Percentiles rank a stretch among this genome's conserved stretches.
Conservation (phyloP, 495 filamentous ascomycete genomes). For the Penicillium nucicola region DNA sequence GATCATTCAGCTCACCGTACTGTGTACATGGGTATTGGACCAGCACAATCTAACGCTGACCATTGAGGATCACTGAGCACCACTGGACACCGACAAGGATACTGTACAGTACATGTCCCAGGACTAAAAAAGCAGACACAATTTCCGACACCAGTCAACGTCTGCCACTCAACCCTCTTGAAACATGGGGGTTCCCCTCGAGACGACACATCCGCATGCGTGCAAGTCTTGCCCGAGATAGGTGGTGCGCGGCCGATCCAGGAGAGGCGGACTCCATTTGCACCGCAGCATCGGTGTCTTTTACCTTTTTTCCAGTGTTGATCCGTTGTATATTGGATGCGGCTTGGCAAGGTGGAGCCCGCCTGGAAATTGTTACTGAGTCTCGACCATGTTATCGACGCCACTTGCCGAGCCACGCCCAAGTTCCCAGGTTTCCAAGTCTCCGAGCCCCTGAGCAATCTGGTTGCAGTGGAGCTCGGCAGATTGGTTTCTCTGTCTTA, state of each 20-base stretch:
- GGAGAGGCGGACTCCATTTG: not conserved
- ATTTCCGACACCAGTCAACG: not conserved
- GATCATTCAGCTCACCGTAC: not conserved
- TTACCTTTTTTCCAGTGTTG: not conserved
- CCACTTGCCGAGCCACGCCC: too few relatives aligned
- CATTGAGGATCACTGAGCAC: too few relatives aligned
- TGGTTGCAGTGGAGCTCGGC: slow-evolving; percentile 1
- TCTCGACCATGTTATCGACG: slow-evolving; percentile 17
- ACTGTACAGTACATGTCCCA: too few relatives aligned
- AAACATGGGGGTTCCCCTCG: not conserved
- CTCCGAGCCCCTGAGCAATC: too few relatives aligned
- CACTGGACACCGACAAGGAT: too few relatives aligned
- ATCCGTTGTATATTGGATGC: slow-evolving; percentile 12
- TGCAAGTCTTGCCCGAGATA: not conserved
- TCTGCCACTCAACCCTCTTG: not conserved
- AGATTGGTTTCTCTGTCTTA: not conserved
- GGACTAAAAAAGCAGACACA: too few relatives aligned
- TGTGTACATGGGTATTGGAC: too few relatives aligned
- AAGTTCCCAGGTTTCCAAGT: too few relatives aligned
- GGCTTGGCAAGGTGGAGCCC: slow-evolving; percentile 8
- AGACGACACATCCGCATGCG: not conserved
- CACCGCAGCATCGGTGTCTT: not conserved
- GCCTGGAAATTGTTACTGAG: not conserved
- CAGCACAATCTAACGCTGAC: too few relatives aligned
- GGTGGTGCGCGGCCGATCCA: not conserved